Evolutionary conservation across 371 early-diverging fungal species (phyloP).

Genomic region (Blyttiomyces sp.): DNA sequence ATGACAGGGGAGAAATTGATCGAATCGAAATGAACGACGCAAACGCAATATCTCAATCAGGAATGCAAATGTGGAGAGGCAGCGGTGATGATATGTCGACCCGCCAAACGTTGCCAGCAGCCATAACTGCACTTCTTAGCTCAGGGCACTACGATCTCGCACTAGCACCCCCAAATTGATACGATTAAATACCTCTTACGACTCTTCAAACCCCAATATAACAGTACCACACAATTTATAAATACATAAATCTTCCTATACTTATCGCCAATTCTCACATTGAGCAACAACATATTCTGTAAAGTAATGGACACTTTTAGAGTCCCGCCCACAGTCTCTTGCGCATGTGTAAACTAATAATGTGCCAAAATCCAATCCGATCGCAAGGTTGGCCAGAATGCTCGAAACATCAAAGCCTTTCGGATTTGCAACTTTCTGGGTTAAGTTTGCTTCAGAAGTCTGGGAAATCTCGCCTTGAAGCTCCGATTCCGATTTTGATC

Average conservation of each 20-base stretch:
- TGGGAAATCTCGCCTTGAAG: background rate
- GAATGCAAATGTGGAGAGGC: too few relatives aligned
- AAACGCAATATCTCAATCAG: too few relatives aligned
- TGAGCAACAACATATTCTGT: background rate
- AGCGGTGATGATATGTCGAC: background rate
- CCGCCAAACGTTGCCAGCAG: background rate
- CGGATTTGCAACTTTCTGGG: constrained; percentile 35
- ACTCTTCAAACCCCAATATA: background rate
- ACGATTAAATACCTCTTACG: background rate
- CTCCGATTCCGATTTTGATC: background rate
- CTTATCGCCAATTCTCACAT: background rate
- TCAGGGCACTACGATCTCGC: background rate
- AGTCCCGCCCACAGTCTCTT: constrained; percentile 62
- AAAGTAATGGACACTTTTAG: background rate
- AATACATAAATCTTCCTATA: background rate
- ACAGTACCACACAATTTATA: background rate
- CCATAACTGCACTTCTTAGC: background rate
- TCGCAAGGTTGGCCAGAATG: constrained; percentile 42
- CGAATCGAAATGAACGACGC: too few relatives aligned
- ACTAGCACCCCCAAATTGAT: background rate
- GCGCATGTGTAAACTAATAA: constrained; percentile 78
- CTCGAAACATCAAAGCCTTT: constrained; percentile 9
- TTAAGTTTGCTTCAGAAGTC: background rate
- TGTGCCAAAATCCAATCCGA: constrained; percentile 93
- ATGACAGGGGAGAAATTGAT: background rate